These are phyloP conservation scores for Ailanthus altissimus DNA, from an alignment of 345 rosid species.

Conservation along the genomic window DNA sequence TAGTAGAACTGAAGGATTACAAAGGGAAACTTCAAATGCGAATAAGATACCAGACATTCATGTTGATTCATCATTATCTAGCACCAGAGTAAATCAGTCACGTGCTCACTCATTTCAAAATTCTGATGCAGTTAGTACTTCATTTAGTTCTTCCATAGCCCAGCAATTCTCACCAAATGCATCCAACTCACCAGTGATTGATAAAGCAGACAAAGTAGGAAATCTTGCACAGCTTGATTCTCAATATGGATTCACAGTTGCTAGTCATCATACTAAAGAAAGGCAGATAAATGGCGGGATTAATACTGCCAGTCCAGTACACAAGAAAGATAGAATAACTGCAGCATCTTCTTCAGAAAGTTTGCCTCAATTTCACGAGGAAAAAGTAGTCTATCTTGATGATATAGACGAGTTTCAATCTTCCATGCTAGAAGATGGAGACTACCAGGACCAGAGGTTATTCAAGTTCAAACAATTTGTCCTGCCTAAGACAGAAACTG, in stretches of 20 bases:
- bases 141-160: constrained; percentile 27
- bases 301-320: neutral
- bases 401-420: constrained; percentile 54
- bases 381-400: constrained; percentile 48
- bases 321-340: constrained; percentile 13
- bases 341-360: constrained; percentile 45
- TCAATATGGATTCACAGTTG: neutral
- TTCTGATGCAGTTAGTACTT: constrained; percentile 25
- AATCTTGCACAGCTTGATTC: constrained; percentile 9
- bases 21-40: constrained; percentile 18
- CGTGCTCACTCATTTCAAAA: constrained; percentile 8
- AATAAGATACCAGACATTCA: constrained; percentile 18
- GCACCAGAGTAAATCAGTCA: constrained; percentile 5
- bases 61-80: constrained; percentile 22
- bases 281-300: constrained; percentile 6
- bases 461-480: constrained; percentile 54
- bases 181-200: constrained; percentile 10
- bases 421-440: constrained; percentile 26
- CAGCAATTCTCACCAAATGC: constrained; percentile 36
- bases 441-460: constrained; percentile 49
- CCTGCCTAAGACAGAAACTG: neutral
- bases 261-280: constrained; percentile 14
- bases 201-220: constrained; percentile 12
- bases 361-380: constrained; percentile 35
- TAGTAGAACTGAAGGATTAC: neutral